Percentiles rank a stretch among this genome's conserved stretches.
phyloP scores from a whole-genome alignment of 2,329 filamentous ascomycete genomes.

The Botrytis sinoallii region DNA sequence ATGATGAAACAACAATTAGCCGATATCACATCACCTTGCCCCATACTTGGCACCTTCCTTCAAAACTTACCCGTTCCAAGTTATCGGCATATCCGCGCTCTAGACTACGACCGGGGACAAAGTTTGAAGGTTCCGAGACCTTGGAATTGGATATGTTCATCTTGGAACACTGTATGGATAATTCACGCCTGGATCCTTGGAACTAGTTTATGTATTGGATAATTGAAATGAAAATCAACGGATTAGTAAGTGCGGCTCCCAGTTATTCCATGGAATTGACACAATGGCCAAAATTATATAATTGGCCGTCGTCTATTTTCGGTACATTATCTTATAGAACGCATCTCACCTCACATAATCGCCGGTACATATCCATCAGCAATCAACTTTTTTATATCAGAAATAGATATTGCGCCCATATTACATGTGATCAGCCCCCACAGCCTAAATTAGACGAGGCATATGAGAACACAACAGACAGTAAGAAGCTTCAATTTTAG shows the following conservation, averaged over 20 bases:
- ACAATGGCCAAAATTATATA: not conserved
- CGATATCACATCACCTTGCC: not conserved
- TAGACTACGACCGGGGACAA: not conserved
- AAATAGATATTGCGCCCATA: too few species aligned
- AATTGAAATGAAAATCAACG: not conserved
- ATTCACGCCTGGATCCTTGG: not conserved
- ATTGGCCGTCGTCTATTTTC: not conserved
- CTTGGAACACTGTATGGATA: not conserved
- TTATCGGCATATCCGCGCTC: not conserved
- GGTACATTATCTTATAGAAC: not conserved
- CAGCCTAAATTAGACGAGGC: not conserved
- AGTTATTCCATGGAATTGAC: not conserved
- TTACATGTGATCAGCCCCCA: too few species aligned
- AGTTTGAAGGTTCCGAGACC: not conserved
- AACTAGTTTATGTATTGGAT: too few species aligned
- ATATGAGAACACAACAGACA: not conserved
- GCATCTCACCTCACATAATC: not conserved
- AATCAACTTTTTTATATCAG: too few species aligned
- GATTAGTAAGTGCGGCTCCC: not conserved
- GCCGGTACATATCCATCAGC: not conserved
- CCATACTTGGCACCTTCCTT: not conserved
- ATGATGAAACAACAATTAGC: conserved; percentile 5
- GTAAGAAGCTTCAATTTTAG: not conserved
- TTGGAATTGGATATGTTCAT: not conserved
- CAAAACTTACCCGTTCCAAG: not conserved